Evolutionary conservation across 1,284 basidiomycete species (phyloP), one percentile per base, ranked within the genome.

Genomic region (Fomitopsis palustris): DNA sequence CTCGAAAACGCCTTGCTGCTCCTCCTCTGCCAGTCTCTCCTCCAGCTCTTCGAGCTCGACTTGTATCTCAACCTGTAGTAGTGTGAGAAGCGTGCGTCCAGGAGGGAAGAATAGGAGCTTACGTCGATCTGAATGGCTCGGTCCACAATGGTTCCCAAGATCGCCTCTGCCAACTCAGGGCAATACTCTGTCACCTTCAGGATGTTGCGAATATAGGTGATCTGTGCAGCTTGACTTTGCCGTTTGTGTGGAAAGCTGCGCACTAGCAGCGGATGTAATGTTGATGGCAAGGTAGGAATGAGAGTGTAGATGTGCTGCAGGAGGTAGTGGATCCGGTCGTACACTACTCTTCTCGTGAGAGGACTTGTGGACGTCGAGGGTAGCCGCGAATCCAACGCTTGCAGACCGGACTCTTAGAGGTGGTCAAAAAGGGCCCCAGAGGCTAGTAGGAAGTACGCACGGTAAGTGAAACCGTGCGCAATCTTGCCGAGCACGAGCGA

Each of bases 101-200:
- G n/a, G n/a, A 17, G 21, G 2, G 3, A 38, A 14, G 45, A 23
- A 49, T 14, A 1, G 16, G 6, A 16, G 80, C 91, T 62, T 69
- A 96, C 96, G 72, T 99, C 97, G 60, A 99, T 94, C 72, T 96
- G 90, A 41, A 99, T 88, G 47, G 95, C 92, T 17, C 94, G 85
- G 71, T 97, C 95, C 17, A 98, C 83, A 42, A 98, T 91, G 0
- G 90, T 86, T 1, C 87, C 86, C 56, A 98, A 79, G 41, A 98
- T 88, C 61, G 88, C 87, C 66, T 96, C 93, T 0, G 88, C 82
- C 7, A 99, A 77, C 71, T 96, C 95, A 0, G 93, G 88, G 69
- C 95, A 98, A 74, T 98, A 99, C 39, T 87, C 85, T 6, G 90
- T 91, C 39, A 99, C 77, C 51, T 86, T 84, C 27, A 98, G 81